phyloP scores from a whole-genome alignment of 78 protist species.

The Planoprotostelium fungivorum region DNA sequence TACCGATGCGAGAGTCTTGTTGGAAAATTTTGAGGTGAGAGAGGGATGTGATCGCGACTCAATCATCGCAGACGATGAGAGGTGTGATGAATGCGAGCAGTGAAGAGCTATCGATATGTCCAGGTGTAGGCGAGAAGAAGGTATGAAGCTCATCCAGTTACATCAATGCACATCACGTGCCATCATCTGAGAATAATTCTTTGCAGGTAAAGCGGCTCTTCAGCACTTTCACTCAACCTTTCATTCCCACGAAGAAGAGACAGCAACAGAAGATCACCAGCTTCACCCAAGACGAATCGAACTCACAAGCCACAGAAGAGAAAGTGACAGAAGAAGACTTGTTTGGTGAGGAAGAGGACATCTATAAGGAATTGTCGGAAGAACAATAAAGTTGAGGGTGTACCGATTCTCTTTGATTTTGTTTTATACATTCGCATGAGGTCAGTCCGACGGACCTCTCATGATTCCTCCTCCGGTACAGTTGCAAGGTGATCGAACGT shows the following conservation, averaged over 20 bases:
- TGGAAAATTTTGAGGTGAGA: not conserved
- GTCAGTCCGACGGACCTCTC: too few species aligned
- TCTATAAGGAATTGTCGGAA: not conserved
- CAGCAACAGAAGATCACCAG: not conserved
- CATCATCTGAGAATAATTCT: not conserved
- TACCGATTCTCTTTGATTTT: too few species aligned
- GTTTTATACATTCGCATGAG: too few species aligned
- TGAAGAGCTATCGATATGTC: not conserved
- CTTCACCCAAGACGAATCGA: not conserved
- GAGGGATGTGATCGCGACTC: not conserved
- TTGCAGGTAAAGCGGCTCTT: not conserved
- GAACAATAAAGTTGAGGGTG: not conserved
- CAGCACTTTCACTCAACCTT: not conserved
- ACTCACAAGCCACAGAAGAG: not conserved
- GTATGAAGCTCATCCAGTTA: too few species aligned
- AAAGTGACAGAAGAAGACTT: not conserved
- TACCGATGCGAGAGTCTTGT: not conserved
- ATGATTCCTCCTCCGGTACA: too few species aligned
- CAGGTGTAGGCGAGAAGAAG: not conserved
- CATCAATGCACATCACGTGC: not conserved
- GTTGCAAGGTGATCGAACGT: too few species aligned
- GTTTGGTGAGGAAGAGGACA: not conserved
- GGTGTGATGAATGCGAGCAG: not conserved
- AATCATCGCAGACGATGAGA: not conserved
- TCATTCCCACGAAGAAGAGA: not conserved